Evolutionary conservation across 1,139 yeast species (phyloP).

Genomic region (Citeromyces hawaiiensis): DNA sequence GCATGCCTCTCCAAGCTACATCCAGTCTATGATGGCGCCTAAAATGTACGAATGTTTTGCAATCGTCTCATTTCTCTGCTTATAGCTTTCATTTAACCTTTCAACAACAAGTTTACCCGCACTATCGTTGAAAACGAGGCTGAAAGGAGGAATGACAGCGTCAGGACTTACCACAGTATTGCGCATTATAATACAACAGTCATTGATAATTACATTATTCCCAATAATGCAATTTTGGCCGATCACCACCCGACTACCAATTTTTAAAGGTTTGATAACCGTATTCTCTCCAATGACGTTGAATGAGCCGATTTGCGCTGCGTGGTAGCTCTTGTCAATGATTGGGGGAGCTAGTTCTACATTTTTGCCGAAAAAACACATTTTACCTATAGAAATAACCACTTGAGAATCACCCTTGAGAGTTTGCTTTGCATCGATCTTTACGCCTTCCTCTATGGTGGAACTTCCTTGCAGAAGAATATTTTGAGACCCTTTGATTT

Average conservation of each 20-base stretch:
- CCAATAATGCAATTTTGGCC: conserved; percentile 7
- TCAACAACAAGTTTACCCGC: not conserved
- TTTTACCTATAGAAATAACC: conserved; percentile 7
- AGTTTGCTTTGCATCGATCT: conserved; percentile 3
- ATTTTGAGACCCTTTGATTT: conserved; percentile 8
- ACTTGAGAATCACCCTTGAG: conserved; percentile 4
- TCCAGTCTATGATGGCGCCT: not conserved
- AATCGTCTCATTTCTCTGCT: conserved; percentile 6
- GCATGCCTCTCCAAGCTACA: too few species aligned
- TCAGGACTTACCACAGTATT: conserved; percentile 6
- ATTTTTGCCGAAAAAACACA: conserved; percentile 6
- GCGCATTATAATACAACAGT: conserved; percentile 9
- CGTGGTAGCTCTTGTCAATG: not conserved
- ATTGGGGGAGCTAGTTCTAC: conserved; percentile 5
- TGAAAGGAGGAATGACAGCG: conserved; percentile 8
- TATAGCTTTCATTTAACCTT: conserved; percentile 6
- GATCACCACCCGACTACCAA: conserved; percentile 9
- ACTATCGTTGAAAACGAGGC: conserved; percentile 4
- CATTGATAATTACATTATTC: conserved; percentile 7
- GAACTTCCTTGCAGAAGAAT: conserved; percentile 8
- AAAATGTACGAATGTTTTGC: conserved; percentile 3
- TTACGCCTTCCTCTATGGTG: conserved; percentile 5
- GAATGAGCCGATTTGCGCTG: conserved; percentile 8
- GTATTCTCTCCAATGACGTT: conserved; percentile 5
- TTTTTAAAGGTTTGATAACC: conserved; percentile 2